Base-by-base conservation (phyloP, 495 filamentous ascomycete genomes). In the Rhypophila decipiens region DNA sequence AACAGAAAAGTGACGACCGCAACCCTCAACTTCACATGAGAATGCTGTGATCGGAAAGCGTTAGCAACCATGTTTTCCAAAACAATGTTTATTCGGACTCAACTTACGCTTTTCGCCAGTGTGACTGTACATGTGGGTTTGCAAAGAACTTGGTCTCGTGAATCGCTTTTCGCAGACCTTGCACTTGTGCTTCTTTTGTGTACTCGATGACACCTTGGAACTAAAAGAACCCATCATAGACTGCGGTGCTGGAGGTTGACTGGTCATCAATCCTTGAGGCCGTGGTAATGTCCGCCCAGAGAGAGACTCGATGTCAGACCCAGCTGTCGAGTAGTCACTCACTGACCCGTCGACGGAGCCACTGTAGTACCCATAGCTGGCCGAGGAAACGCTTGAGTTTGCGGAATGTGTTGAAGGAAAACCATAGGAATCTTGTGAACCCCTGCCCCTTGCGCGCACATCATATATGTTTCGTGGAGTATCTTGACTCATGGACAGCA, bases 131-230 rank as follows among this genome's bases (percentile, higher is more conserved):
- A 96, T 97, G 60, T 98, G 93, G 20, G 93, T 98, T 57, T 96
- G 94, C 24, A 98, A 67, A 5, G 93, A 98, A 60, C 91, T 96
- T 1, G 93, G 93, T 33, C 93, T 80, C 9, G 93, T 97, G 66
- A 98, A 98, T 7, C 93, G 82, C 80, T 98, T 98, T 70, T 97
- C 93, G 74, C 93, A 98, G 42, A 98, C 87, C 75, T 96, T 97
- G 77, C 93, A 98, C 70, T 96, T 96, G 72, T 98, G 93, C 75
- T 97, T 98, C 82, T 98, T 98, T 61, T 97, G 91, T 22, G 93
- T 90, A 70, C 87, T 94, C 19, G 89, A 91, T 9, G 88, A 87
- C 39, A 96, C 84, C 65, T 96, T 97, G 37, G 93, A 96, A 73
- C 88, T 96, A 73, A 98, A 98, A 52, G 94, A 91, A 39, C 87